Base-by-base conservation (phyloP, 2,329 filamentous ascomycete species). In the Curvularia verruculosa region DNA sequence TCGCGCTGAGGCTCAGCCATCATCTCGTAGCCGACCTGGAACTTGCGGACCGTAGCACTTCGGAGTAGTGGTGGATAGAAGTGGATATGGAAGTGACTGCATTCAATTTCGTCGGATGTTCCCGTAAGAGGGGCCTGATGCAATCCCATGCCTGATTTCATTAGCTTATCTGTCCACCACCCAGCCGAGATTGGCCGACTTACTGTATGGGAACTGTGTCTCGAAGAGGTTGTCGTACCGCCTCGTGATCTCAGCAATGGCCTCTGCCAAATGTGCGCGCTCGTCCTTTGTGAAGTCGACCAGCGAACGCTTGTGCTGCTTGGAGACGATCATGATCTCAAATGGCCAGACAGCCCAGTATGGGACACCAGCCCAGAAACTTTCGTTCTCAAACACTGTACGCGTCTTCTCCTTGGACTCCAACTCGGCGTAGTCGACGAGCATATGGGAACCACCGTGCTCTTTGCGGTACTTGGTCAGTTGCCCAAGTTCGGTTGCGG, bases 261-360 rank as follows among this genome's bases (percentile, higher is more conserved):
- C 87, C 72, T 96, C 90, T 13, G 95, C 92, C 60, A 98, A 86
- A 48, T 88, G 82, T 21, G 84, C 74, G 63, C 88, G 87, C 78
- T 98, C 94, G 24, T 83, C 78, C 9, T 84, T 82, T 48, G 84
- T 85, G 36, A 99, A 82, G 74, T 99, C 94, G 15, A 96, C 87
- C 44, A 99, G 83, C 1, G 90, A 89, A 40, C 92, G 87, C 65
- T 93, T 89, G 75, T 97, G 93, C 59, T 87, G 82, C 79, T 92
- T 96, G 59, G 91, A 87, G 28, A 97, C 82, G 58, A 99, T 85
- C 82, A 99, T 89, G 45, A 94, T 89, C 81, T 99, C 95, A 60
- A 97, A 99, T 0, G 95, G 95, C 95, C 95, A 99, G 18, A 92
- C 84, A 0, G 92, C 95, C 95, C 95, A 99, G 92, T 95, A 99